Conservation (phyloP, 2,329 filamentous ascomycete species). For the Leptographium procerum region DNA sequence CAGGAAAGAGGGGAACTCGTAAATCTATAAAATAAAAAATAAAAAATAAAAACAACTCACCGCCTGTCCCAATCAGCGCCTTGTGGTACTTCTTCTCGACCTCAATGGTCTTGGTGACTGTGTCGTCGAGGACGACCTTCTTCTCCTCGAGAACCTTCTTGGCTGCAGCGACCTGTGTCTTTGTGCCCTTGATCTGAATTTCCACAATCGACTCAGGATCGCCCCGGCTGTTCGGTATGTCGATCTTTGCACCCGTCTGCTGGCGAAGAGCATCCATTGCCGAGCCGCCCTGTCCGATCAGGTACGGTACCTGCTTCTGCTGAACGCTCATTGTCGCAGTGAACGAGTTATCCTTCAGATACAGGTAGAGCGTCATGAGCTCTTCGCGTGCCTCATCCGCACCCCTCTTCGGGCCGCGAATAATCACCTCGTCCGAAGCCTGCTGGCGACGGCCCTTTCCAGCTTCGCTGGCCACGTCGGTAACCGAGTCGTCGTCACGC, state of each 20-base stretch:
- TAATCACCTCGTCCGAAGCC: conserved; percentile 74
- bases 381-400: conserved; percentile 88
- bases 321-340: conserved; percentile 73
- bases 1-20: too few species aligned
- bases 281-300: conserved; percentile 83
- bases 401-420: conserved; percentile 85
- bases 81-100: conserved; percentile 94
- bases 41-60: conserved; percentile 39
- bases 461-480: conserved; percentile 57
- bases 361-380: conserved; percentile 78
- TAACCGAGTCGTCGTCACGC: conserved; percentile 59
- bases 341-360: conserved; percentile 77
- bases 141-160: conserved; percentile 85
- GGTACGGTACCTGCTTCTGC: conserved; percentile 81
- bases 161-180: conserved; percentile 79
- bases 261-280: conserved; percentile 86
- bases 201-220: conserved; percentile 61
- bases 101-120: conserved; percentile 71
- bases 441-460: conserved; percentile 60
- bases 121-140: conserved; percentile 78
- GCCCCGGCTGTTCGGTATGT: conserved; percentile 75
- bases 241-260: conserved; percentile 76
- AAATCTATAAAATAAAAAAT: too few species aligned
- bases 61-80: conserved; percentile 76
- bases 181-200: conserved; percentile 85